Conservation (phyloP, 495 filamentous ascomycete species). For the Penicillium bialowiezense region DNA sequence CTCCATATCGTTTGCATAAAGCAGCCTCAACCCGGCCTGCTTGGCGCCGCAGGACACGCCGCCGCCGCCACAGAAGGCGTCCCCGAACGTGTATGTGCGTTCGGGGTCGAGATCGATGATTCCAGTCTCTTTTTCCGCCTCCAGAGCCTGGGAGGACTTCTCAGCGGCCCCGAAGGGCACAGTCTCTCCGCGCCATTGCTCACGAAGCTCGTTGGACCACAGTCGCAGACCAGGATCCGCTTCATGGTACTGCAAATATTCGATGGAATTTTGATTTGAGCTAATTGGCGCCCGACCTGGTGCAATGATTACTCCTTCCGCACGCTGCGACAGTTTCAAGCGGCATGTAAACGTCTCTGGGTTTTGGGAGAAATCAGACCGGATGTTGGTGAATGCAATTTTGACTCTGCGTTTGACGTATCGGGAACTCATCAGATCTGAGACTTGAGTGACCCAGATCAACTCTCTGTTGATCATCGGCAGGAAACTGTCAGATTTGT, state of each 20-base stretch:
- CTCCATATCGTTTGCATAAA: conserved; percentile 63
- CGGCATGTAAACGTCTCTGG: conserved; percentile 26
- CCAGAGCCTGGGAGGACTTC: neutral
- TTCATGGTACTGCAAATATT: conserved; percentile 29
- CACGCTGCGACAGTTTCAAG: conserved; percentile 18
- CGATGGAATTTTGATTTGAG: conserved; percentile 19
- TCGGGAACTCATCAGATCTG: conserved; percentile 5
- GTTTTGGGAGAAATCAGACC: conserved; percentile 6
- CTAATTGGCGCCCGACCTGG: neutral
- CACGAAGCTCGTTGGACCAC: conserved; percentile 17
- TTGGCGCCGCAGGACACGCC: conserved; percentile 69
- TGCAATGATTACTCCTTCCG: neutral
- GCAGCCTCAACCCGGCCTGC: conserved; percentile 56
- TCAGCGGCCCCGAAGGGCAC: conserved; percentile 24
- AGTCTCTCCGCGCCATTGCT: conserved; percentile 29
- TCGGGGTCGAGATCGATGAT: conserved; percentile 14
- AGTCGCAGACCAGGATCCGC: conserved; percentile 13
- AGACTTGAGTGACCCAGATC: conserved; percentile 4
- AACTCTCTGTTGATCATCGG: conserved; percentile 8
- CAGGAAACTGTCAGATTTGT: neutral
- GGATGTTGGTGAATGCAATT: conserved; percentile 35
- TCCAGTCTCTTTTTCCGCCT: conserved; percentile 12
- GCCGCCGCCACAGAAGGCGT: conserved; percentile 75
- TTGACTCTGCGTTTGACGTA: conserved; percentile 20
- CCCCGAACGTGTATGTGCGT: conserved; percentile 60